Evolutionary conservation across 2,329 filamentous ascomycete genomes (phyloP), one percentile per base, ranked within the genome.

Genomic region (Ophiognomonia clavigignenti-juglandacearum): DNA sequence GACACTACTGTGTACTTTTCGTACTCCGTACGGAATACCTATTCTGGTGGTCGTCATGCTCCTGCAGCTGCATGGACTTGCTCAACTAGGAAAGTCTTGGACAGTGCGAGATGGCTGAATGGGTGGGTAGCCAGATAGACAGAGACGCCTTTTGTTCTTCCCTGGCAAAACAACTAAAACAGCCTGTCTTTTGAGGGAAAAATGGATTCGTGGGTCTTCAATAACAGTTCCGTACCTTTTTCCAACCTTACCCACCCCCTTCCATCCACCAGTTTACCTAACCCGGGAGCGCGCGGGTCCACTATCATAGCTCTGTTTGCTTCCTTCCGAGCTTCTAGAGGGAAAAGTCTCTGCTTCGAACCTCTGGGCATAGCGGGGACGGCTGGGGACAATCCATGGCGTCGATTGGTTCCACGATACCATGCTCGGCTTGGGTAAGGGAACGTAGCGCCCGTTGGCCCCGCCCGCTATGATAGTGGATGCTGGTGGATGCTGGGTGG

Each of bases 261-360:
- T 9, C 7, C 10, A 20, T 9, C 34, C 16, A 18, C 29, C 7
- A 36, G 31, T 36, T 36, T 20, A 20, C 34, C 34, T 19, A 36
- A 36, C 16, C 34, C 34, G 34, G 34, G 34, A 3, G 18, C 18
- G 13, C 34, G 8, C 18, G n/a, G n/a, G n/a, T n/a, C n/a, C n/a
- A n/a, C n/a, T n/a, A n/a, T n/a, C 18, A 36, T 8, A 20, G 18
- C 16, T 20, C 38, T 6, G 20, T 10, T 18, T 10, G 19, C 16
- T 35, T 45, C 39, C 43, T 24, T 38, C 48, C 40, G 34, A 45
- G 39, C 48, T 50, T 50, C 47, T 38, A 49, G 42, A 49, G n/a
- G n/a, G 14, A 19, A 24, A 50, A 38, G 47, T 46, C 38, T 46
- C 43, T 36, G 43, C 35, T 46, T 32, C 43, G 29, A 20, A 39